Evolutionary conservation across 2,329 filamentous ascomycete genomes (phyloP).

Genomic region (Raffaelea deltoideospora): DNA sequence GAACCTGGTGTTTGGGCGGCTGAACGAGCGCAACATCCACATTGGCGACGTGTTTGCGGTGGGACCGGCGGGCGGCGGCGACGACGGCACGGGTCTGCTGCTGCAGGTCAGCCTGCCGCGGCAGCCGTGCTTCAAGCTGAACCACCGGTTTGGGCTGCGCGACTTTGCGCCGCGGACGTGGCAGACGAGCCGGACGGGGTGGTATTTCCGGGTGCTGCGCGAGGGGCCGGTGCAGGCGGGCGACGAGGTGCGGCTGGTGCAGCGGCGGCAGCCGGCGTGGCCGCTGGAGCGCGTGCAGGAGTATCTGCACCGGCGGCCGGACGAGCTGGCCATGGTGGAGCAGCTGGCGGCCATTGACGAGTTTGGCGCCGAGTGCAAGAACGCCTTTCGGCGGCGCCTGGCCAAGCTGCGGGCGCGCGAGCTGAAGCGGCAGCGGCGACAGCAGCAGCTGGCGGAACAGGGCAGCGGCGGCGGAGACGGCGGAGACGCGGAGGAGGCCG

Average conservation of each 20-base stretch:
- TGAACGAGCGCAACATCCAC: conserved; percentile 51
- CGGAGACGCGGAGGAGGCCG: conserved; percentile 10
- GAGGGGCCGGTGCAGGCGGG: conserved; percentile 39
- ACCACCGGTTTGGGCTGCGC: conserved; percentile 49
- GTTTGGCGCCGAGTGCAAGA: conserved; percentile 31
- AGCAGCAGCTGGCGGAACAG: conserved; percentile 1
- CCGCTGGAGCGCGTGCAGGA: conserved; percentile 48
- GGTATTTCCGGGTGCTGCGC: conserved; percentile 48
- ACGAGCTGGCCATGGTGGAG: conserved; percentile 34
- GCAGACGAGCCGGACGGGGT: conserved; percentile 43
- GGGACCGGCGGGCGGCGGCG: conserved; percentile 12
- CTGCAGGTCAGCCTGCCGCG: conserved; percentile 47
- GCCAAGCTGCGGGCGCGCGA: conserved; percentile 22
- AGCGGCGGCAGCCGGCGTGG: conserved; percentile 42
- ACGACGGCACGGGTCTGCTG: conserved; percentile 22
- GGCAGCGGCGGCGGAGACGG: too few species aligned
- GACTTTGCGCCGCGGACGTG: conserved; percentile 45
- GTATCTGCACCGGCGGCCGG: conserved; percentile 40
- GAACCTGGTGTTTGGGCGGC: conserved; percentile 40
- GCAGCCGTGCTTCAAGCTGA: conserved; percentile 54
- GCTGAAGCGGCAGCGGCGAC: neutral
- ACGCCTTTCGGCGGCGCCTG: conserved; percentile 34
- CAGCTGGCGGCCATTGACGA: conserved; percentile 34
- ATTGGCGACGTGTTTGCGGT: conserved; percentile 46
- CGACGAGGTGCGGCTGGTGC: conserved; percentile 39